Evolutionary conservation across 2,329 filamentous ascomycete genomes (phyloP).

Genomic region (Curvularia lunata): DNA sequence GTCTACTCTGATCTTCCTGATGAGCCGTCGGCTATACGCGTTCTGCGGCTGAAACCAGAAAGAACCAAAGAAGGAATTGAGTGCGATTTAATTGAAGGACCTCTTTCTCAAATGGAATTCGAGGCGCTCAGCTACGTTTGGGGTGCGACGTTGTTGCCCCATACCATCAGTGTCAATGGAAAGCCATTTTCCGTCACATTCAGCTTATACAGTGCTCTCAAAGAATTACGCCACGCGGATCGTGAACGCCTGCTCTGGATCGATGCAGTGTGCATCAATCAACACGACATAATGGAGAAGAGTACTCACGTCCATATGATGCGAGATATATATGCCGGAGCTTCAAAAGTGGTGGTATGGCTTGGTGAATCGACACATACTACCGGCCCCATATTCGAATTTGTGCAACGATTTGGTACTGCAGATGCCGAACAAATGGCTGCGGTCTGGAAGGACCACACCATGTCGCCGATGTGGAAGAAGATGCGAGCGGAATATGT

Average conservation of each 20-base stretch:
- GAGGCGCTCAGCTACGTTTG: conserved; percentile 20
- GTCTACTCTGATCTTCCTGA: not conserved
- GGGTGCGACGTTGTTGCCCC: conserved; percentile 5
- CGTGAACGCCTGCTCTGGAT: conserved; percentile 9
- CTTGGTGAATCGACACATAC: conserved; percentile 10
- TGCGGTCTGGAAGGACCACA: not conserved
- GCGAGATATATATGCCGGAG: conserved; percentile 15
- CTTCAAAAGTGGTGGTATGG: conserved; percentile 13
- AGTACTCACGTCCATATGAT: conserved; percentile 18
- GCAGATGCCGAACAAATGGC: not conserved
- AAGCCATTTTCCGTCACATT: conserved; percentile 7
- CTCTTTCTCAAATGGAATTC: conserved; percentile 1
- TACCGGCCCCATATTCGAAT: not conserved
- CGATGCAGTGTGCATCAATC: conserved; percentile 18
- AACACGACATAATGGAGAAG: conserved; percentile 11
- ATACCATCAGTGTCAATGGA: conserved; percentile 5
- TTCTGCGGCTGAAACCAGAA: conserved; percentile 1
- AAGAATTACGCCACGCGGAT: conserved; percentile 2
- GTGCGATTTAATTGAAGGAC: conserved; percentile 7
- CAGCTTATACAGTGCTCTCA: conserved; percentile 14
- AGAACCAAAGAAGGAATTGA: not conserved
- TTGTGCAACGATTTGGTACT: not conserved
- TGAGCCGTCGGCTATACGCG: not conserved
- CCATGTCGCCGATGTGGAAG: not conserved
- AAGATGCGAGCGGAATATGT: not conserved